Evolutionary conservation across 2,329 filamentous ascomycete genomes (phyloP).

Genomic region (Claviceps citrina): DNA sequence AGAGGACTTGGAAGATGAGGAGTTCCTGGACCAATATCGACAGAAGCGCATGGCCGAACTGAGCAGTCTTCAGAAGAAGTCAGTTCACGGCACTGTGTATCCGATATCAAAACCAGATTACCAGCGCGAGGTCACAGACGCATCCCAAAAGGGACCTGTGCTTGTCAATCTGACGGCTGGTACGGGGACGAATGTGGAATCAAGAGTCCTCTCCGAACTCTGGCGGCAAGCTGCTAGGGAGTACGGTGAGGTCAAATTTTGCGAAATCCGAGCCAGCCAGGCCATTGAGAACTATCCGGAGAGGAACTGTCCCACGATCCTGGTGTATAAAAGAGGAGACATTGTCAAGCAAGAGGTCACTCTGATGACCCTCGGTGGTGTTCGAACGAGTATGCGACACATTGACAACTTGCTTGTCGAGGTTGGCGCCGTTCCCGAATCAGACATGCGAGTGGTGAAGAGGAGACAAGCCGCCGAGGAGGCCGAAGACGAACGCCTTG

Average conservation of each 20-base stretch:
- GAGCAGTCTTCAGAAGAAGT: constrained; percentile 55
- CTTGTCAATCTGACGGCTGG: constrained; percentile 73
- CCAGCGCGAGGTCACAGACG: constrained; percentile 77
- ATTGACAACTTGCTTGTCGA: constrained; percentile 71
- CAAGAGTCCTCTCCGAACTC: constrained; percentile 64
- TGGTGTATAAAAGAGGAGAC: constrained; percentile 85
- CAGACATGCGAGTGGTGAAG: constrained; percentile 62
- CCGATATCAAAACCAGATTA: constrained; percentile 92
- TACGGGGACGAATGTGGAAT: constrained; percentile 68
- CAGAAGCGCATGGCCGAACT: constrained; percentile 80
- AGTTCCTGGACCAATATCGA: constrained; percentile 74
- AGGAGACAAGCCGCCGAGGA: constrained; percentile 44
- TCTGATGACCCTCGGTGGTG: constrained; percentile 60
- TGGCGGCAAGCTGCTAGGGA: constrained; percentile 73
- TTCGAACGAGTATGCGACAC: constrained; percentile 53
- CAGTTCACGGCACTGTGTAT: constrained; percentile 79
- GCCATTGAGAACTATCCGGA: constrained; percentile 97
- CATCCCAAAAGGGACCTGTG: constrained; percentile 52
- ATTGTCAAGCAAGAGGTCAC: constrained; percentile 90
- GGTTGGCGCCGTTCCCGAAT: constrained; percentile 61
- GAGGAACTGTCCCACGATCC: constrained; percentile 80
- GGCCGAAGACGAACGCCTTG: constrained; percentile 40
- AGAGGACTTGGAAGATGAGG: constrained; percentile 90
- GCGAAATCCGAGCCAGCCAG: constrained; percentile 79
- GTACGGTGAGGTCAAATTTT: constrained; percentile 94